Evolutionary conservation across 1,284 basidiomycete genomes (phyloP), one percentile per base, ranked within the genome.

Genomic region (Fomitopsis pinicola): DNA sequence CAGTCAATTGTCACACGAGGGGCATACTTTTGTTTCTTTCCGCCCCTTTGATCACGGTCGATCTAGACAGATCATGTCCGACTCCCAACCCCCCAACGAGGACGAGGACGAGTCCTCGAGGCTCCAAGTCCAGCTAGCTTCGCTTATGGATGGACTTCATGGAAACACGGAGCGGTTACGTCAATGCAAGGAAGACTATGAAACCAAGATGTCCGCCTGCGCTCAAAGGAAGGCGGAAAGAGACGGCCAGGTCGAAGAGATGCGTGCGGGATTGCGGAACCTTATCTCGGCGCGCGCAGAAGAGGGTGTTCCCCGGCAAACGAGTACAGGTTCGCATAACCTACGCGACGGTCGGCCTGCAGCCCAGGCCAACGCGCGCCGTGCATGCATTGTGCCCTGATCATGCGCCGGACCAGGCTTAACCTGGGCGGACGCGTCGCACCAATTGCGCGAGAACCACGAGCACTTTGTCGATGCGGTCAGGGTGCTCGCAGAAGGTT

Each of bases 371-470:
- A 46, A 54, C 14, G 10, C 30, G 55, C 52, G 53, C 38, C 30
- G 30, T 17, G 36, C 9, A 30, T 50, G 48, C 48, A 33, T 33
- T 50, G 48, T 50, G 48, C 30, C 3, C 48, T 50, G 48, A 50
- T 50, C 30, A n/a, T 19, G 58, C 50, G 58, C 54, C 58, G 61
- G 36, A 58, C 55, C n/a, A 36, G 26, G 19, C n/a, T 9, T 58
- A 19, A 58, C 44, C 22, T 54, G 52, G 55, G 22, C 30, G 33
- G 44, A 28, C 33, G 42, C 57, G 14, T 42, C 58, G 54, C 42
- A 52, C 42, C 59, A 60, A 46, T 36, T 63, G 42, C 30, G 36
- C 42, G 45, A 59, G n/a, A 56, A 26, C 42, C 55, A 60, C 40
- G 35, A 44, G 52, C 50, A 60, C 15, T 44, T 44, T 15, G 46